A percentile compares a stretch with the other conserved stretches of the same genome.
phyloP scores from a whole-genome alignment of 345 rosid genomes.

The Salix koriyanagi region DNA sequence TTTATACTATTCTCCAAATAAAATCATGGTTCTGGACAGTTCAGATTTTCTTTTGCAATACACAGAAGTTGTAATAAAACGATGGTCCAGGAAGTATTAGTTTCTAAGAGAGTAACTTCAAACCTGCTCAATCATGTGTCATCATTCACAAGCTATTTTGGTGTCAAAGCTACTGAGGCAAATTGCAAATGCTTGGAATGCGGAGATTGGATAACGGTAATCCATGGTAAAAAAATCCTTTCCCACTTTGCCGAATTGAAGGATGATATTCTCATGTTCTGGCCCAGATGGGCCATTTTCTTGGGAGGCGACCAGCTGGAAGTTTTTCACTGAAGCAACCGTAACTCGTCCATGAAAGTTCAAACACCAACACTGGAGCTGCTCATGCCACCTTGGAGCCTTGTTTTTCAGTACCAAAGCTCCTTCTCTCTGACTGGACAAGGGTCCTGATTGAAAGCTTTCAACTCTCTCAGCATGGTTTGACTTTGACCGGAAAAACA shows the following conservation, averaged over 20 bases:
- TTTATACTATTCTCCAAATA: not conserved
- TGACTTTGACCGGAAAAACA: slow-evolving; percentile 28
- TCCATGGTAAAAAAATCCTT: slow-evolving; percentile 33
- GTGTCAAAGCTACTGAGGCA: slow-evolving; percentile 33
- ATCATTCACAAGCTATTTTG: slow-evolving; percentile 31
- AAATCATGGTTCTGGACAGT: not conserved
- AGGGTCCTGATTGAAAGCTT: slow-evolving; percentile 15
- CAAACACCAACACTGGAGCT: slow-evolving; percentile 35
- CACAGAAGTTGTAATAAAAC: not conserved
- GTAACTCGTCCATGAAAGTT: slow-evolving; percentile 35
- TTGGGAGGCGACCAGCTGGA: slow-evolving; percentile 28
- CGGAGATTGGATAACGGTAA: slow-evolving; percentile 25
- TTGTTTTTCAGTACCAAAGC: slow-evolving; percentile 22
- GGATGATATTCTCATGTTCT: slow-evolving; percentile 27
- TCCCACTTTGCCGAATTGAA: slow-evolving; percentile 32
- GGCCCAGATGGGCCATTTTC: slow-evolving; percentile 18
- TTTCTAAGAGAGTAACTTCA: slow-evolving; percentile 2
- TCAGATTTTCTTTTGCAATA: not conserved
- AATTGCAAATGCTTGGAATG: slow-evolving; percentile 33
- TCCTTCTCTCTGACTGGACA: slow-evolving; percentile 20
- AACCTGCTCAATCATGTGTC: slow-evolving; percentile 16
- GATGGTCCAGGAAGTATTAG: not conserved
- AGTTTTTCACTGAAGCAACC: slow-evolving; percentile 32
- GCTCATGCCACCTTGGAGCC: slow-evolving; percentile 35
- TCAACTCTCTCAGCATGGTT: slow-evolving; percentile 5